A percentile compares a stretch with the other conserved stretches of the same genome.
Conservation (phyloP, 495 filamentous ascomycete species). For the Neurospora sp. region DNA sequence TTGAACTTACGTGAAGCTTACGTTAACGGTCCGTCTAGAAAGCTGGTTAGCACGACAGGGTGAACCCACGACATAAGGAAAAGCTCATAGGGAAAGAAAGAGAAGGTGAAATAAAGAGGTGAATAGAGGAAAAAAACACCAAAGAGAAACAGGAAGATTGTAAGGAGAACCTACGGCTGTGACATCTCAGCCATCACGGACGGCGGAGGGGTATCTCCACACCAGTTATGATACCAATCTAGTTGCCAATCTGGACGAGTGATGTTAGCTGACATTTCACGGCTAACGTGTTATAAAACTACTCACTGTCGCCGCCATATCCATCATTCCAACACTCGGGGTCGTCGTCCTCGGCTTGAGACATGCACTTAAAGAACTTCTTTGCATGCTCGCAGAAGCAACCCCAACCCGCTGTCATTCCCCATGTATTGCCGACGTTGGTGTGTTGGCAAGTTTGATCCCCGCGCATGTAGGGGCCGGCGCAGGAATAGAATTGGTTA, state of each 20-base stretch:
- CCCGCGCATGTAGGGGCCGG: background rate
- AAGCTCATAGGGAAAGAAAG: background rate
- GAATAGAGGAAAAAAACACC: background rate
- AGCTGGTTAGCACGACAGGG: background rate
- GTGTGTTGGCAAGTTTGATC: background rate
- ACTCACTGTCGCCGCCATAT: background rate
- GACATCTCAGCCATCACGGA: background rate
- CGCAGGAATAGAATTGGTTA: background rate
- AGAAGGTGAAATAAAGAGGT: background rate
- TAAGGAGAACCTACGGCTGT: background rate
- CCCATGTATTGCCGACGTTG: background rate
- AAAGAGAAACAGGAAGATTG: background rate
- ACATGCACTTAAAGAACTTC: background rate
- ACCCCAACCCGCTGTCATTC: background rate
- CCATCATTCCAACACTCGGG: background rate
- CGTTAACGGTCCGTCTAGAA: conserved; percentile 7
- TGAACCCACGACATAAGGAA: background rate
- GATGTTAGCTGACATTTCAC: background rate
- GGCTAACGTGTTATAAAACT: background rate
- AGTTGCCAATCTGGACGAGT: background rate
- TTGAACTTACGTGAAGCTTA: conserved; percentile 14
- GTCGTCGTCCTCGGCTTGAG: background rate
- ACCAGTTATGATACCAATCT: background rate
- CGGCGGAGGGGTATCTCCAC: background rate
- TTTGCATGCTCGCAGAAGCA: background rate